These are phyloP conservation scores for Fraxinus ornus DNA, from an alignment of 305 asterid species.

Conservation along the genomic window DNA sequence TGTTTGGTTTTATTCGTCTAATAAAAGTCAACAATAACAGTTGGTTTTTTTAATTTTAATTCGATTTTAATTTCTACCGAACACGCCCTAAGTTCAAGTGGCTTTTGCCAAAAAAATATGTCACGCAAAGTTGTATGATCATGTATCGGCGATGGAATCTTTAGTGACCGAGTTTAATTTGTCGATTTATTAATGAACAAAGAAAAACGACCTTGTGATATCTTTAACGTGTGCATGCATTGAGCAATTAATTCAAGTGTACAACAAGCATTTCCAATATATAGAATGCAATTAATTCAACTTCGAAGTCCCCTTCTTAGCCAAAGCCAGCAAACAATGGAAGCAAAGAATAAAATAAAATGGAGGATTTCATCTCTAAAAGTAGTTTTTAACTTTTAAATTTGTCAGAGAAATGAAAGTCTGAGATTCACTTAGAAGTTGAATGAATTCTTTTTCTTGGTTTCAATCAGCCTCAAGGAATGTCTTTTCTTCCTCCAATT, in stretches of 20 bases:
- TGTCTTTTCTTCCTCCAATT: slow-evolving; percentile 45
- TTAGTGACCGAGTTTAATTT: background rate
- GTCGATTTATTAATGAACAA: background rate
- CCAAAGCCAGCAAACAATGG: background rate
- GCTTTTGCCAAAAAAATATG: no score
- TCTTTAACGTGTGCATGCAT: background rate
- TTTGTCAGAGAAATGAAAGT: slow-evolving; percentile 16
- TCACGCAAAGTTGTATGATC: background rate
- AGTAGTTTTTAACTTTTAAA: slow-evolving; percentile 30
- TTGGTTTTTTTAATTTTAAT: no score
- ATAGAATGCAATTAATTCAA: background rate
- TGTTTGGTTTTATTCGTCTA: no score
- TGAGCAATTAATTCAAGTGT: background rate
- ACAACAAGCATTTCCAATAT: background rate
- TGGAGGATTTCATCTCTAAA: background rate
- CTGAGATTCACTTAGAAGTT: slow-evolving; percentile 25
- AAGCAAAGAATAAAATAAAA: slow-evolving; percentile 53
- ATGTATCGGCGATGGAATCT: background rate
- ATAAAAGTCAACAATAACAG: no score
- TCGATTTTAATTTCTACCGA: no score
- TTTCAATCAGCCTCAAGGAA: slow-evolving; percentile 50
- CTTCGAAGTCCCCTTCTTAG: background rate
- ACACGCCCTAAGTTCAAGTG: background rate
- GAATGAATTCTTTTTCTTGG: slow-evolving; percentile 53
- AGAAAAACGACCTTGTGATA: background rate